phyloP scores from a whole-genome alignment of 805 yeast genomes.

The Cyberlindnera suaveolens region DNA sequence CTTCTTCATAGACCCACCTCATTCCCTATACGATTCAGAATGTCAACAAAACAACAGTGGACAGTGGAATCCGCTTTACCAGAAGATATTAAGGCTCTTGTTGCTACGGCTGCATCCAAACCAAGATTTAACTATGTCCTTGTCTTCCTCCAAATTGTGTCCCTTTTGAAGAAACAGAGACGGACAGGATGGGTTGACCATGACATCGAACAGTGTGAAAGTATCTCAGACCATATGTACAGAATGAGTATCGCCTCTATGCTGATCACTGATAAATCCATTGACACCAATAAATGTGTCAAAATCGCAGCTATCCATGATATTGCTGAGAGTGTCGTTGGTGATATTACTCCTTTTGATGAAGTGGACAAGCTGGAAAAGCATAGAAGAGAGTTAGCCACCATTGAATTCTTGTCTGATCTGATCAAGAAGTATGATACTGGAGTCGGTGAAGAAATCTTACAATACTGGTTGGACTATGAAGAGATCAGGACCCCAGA shows the following conservation, averaged over 20 bases:
- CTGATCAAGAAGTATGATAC: constrained; percentile 61
- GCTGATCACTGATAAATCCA: constrained; percentile 46
- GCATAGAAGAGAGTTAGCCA: constrained; percentile 69
- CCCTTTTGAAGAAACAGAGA: constrained; percentile 66
- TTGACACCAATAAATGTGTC: constrained; percentile 65
- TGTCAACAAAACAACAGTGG: constrained; percentile 33
- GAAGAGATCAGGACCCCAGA: constrained; percentile 78
- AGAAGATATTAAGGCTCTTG: constrained; percentile 31
- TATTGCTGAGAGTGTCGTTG: constrained; percentile 89
- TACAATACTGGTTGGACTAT: constrained; percentile 79
- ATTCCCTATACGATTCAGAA: background rate
- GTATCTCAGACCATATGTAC: constrained; percentile 94
- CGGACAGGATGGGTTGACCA: constrained; percentile 95
- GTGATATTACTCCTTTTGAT: constrained; percentile 88
- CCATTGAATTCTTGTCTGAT: constrained; percentile 60
- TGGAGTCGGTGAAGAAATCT: constrained; percentile 55
- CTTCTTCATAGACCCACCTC: background rate
- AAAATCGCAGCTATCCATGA: constrained; percentile 89
- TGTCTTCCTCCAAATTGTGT: constrained; percentile 58
- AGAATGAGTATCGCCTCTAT: constrained; percentile 82
- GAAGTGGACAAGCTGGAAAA: constrained; percentile 71
- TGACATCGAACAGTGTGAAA: constrained; percentile 38
- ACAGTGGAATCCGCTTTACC: constrained; percentile 51
- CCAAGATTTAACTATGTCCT: constrained; percentile 42
- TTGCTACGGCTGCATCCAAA: constrained; percentile 17